Evolutionary conservation across 331 rosid genomes (phyloP), one percentile per base, ranked within the genome.

Genomic region (Stylosanthes scabra): DNA sequence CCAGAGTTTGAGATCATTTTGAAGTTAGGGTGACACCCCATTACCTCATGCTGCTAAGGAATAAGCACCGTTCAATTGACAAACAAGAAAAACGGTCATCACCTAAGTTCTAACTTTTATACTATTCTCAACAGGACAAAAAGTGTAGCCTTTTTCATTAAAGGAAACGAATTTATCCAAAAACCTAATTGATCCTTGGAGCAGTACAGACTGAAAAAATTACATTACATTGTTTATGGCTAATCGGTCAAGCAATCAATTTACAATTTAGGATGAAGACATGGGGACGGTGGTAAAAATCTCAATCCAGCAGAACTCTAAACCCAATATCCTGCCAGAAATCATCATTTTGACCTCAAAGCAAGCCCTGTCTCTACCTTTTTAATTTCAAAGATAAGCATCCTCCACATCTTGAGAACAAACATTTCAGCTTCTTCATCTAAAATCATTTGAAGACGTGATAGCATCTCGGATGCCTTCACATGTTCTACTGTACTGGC

Each of bases 351-450:
- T 63, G 93, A 80, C 75, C 89, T 90, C 69, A 79, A 46, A 52
- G 90, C 85, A 56, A 92, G 85, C 71, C 99, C 97, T 6, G 91
- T 82, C 87, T 95, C 99, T 50, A 95, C 99, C 89, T 86, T 95
- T 88, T 95, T 95, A 41, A 95, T 95, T 86, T 95, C 99, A 66
- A 90, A 95, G 84, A 95, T 95, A 74, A 95, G 99, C 98, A 92
- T 92, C 78, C 99, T 92, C 99, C 99, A 95, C 99, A 95, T 95
- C 89, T 95, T 95, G 74, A 95, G 96, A 75, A 95, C 99, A 13
- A 95, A 92, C 99, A 95, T 92, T 82, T 95, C 99, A 28, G 99
- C 98, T 87, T 95, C 99, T 65, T 95, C 99, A 49, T 95, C 99
- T 77, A 95, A 81, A 80, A 95, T 95, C 67, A 89, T 76, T 79